Conservation (phyloP, 495 filamentous ascomycete genomes). For the Neurospora sp. region DNA sequence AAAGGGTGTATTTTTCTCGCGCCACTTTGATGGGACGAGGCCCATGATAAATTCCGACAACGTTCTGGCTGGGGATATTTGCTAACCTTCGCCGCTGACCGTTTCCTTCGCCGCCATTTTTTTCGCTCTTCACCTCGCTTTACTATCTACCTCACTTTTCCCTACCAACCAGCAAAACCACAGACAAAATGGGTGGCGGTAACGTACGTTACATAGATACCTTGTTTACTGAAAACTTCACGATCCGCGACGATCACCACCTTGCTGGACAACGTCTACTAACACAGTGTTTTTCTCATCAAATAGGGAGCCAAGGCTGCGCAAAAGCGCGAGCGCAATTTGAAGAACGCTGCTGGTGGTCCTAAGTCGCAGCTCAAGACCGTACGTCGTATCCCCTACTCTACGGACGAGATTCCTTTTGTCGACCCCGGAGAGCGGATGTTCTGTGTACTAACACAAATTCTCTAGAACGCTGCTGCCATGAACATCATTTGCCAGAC, state of each 20-base stretch:
- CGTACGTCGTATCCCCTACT: slow-evolving; percentile 21
- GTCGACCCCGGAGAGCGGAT: background rate
- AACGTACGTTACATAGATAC: slow-evolving; percentile 33
- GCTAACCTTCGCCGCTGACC: background rate
- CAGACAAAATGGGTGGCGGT: slow-evolving; percentile 36
- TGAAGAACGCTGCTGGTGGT: slow-evolving; percentile 38
- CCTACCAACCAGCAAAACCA: background rate
- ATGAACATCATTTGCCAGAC: slow-evolving; percentile 47
- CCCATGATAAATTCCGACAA: background rate
- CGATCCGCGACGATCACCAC: background rate
- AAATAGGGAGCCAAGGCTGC: slow-evolving; percentile 45
- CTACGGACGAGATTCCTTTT: background rate
- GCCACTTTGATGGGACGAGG: background rate
- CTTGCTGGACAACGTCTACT: background rate
- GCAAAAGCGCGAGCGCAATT: slow-evolving; percentile 48
- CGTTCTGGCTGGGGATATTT: background rate
- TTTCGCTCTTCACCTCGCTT: background rate
- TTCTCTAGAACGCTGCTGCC: slow-evolving; percentile 36
- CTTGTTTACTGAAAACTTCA: background rate
- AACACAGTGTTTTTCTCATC: background rate
- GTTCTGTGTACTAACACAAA: background rate
- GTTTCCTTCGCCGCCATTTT: background rate
- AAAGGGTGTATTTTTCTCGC: background rate
- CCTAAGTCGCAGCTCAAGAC: slow-evolving; percentile 47
- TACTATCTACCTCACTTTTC: background rate